phyloP scores from a whole-genome alignment of 176 grass and related monocot genomes.

The Paspalum vaginatum region DNA sequence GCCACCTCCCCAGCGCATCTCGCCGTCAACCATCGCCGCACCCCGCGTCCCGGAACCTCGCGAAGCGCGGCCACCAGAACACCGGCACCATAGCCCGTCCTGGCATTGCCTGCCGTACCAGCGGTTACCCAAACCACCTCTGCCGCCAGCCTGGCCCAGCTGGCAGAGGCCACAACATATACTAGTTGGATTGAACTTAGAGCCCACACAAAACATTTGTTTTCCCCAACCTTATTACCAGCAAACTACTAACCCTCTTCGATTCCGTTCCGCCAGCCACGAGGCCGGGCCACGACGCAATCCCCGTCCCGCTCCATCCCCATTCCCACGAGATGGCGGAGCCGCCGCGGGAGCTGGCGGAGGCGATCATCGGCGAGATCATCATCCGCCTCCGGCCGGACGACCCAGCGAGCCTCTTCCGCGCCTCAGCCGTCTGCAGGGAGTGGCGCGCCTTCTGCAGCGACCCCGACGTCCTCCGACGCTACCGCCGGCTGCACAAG shows the following conservation, averaged over 20 bases:
- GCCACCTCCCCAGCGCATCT: no score
- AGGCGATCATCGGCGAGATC: neutral
- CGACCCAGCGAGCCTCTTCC: neutral
- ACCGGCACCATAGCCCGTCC: no score
- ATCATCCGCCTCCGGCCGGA: neutral
- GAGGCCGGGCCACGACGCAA: no score
- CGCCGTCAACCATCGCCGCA: no score
- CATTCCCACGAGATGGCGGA: neutral
- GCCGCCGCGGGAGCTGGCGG: neutral
- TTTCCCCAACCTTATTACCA: no score
- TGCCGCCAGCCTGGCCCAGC: neutral
- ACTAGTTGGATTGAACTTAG: no score
- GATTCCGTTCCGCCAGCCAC: neutral
- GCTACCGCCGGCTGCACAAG: neutral
- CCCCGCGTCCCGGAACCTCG: no score
- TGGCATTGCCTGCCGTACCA: no score
- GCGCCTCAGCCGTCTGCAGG: neutral
- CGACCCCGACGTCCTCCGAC: neutral
- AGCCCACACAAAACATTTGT: no score
- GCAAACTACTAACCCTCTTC: neutral
- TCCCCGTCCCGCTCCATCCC: no score
- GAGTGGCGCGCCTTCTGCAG: neutral
- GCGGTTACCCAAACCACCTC: no score
- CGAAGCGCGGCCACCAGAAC: no score
- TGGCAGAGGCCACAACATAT: neutral